These are phyloP conservation scores for Amaranthus cruentus DNA, from an alignment of 148 eudicot species.

Conservation along the genomic window DNA sequence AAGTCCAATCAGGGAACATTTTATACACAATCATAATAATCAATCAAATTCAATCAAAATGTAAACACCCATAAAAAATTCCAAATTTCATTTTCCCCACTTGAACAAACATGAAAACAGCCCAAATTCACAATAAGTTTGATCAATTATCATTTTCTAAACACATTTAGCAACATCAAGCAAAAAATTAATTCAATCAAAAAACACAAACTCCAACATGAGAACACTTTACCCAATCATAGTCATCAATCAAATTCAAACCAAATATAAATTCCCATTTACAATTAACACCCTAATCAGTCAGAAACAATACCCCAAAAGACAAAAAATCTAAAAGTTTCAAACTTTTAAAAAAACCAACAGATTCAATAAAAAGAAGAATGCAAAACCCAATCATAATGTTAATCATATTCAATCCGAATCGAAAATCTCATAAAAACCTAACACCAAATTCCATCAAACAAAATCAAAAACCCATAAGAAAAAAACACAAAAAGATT, in stretches of 20 bases:
- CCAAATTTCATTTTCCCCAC: too few species aligned
- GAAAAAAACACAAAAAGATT: not conserved
- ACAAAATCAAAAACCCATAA: slow-evolving; percentile 7
- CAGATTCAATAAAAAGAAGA: not conserved
- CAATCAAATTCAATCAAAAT: too few species aligned
- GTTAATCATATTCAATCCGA: not conserved
- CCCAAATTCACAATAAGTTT: not conserved
- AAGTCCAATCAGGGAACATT: too few species aligned
- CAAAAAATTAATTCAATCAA: not conserved
- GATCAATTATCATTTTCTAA: too few species aligned
- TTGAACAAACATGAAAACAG: not conserved
- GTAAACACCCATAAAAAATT: too few species aligned
- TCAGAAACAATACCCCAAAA: not conserved
- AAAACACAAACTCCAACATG: not conserved
- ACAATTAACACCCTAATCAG: too few species aligned
- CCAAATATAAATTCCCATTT: too few species aligned
- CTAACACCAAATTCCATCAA: not conserved
- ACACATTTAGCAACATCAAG: too few species aligned
- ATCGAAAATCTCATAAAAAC: not conserved
- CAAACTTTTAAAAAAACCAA: not conserved
- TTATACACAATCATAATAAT: too few species aligned
- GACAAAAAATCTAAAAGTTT: not conserved
- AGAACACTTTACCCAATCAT: too few species aligned
- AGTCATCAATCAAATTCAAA: too few species aligned
- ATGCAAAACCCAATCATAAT: not conserved